Conservation (phyloP, 1,284 basidiomycete genomes). For the Ustilago cynodontis region DNA sequence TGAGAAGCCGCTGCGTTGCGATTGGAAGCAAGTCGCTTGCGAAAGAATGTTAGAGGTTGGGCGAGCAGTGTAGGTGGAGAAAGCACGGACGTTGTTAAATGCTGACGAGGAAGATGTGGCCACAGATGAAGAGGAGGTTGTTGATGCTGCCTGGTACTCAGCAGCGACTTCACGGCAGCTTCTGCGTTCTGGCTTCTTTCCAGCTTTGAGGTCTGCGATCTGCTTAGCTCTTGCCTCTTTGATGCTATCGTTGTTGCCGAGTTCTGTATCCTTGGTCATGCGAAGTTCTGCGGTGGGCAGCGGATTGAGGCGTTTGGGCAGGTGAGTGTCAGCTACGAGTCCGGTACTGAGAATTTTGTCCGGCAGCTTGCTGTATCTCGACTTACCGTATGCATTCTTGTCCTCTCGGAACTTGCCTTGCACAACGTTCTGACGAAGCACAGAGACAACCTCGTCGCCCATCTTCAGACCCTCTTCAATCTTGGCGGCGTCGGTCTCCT, state of each 20-base stretch:
- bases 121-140: conserved; percentile 28
- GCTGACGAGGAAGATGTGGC: conserved; percentile 38
- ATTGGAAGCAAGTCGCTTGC: conserved; percentile 25
- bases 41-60: conserved; percentile 20
- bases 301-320: background rate
- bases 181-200: conserved; percentile 54
- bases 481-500: conserved; percentile 53
- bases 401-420: conserved; percentile 62
- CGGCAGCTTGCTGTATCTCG: background rate
- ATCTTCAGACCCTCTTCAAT: conserved; percentile 62
- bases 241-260: conserved; percentile 67
- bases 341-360: background rate
- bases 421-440: conserved; percentile 66
- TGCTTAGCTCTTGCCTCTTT: conserved; percentile 56
- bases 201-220: conserved; percentile 56
- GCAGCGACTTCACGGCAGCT: conserved; percentile 53
- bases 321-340: background rate
- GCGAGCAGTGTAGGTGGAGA: conserved; percentile 27
- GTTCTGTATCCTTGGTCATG: conserved; percentile 67
- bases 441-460: conserved; percentile 62
- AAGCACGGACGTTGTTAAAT: conserved; percentile 38
- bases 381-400: conserved; percentile 47
- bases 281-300: conserved; percentile 45
- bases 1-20: conserved; percentile 32
- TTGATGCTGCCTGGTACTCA: conserved; percentile 31